Evolutionary conservation across 2,329 filamentous ascomycete genomes (phyloP).

Genomic region (Ciborinia camelliae): DNA sequence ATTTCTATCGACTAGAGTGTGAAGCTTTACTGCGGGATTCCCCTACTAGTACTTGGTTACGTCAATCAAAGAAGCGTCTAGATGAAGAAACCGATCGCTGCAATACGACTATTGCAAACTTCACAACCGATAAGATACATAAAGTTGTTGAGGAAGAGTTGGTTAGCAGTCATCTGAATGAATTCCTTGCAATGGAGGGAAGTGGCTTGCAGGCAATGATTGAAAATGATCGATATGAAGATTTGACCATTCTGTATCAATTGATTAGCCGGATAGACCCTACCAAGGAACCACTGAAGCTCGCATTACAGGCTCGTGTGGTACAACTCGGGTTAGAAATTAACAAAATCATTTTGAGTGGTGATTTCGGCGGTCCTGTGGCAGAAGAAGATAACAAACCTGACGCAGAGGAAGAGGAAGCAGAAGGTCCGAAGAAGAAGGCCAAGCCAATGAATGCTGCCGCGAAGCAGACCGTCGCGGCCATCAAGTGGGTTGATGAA

Average conservation of each 20-base stretch:
- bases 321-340: constrained; percentile 79
- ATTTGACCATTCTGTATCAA: constrained; percentile 76
- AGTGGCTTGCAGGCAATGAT: constrained; percentile 88
- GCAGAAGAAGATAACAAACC: constrained; percentile 41
- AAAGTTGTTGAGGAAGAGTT: constrained; percentile 77
- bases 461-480: constrained; percentile 79
- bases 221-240: constrained; percentile 77
- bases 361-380: constrained; percentile 46
- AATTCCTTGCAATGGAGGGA: constrained; percentile 78
- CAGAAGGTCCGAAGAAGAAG: constrained; percentile 46
- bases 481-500: constrained; percentile 93
- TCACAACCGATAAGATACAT: constrained; percentile 70
- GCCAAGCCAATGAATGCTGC: constrained; percentile 51
- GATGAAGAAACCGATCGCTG: constrained; percentile 80
- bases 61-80: constrained; percentile 69
- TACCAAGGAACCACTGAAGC: constrained; percentile 66
- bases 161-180: constrained; percentile 71
- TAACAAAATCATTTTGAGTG: constrained; percentile 62
- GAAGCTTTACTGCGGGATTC: constrained; percentile 69
- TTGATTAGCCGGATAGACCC: constrained; percentile 75
- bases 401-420: constrained; percentile 39
- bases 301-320: constrained; percentile 69
- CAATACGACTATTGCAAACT: constrained; percentile 71
- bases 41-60: constrained; percentile 79
- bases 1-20: constrained; percentile 76